Evolutionary conservation across 441 rosid genomes (phyloP).

Genomic region (Eutrema salsugineum): DNA sequence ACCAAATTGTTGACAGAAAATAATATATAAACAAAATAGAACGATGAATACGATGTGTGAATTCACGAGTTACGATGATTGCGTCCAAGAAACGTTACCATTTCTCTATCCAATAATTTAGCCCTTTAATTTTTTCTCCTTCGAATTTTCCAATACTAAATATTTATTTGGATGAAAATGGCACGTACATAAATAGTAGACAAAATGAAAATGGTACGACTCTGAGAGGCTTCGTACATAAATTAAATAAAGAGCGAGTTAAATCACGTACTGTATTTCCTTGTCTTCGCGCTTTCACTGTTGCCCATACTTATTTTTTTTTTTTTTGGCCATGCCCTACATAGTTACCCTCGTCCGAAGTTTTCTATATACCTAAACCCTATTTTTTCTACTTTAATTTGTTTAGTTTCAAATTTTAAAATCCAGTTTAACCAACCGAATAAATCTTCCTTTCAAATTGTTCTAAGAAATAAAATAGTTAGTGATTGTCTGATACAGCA

Average conservation of each 20-base stretch:
- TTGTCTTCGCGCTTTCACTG: not conserved
- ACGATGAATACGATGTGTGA: constrained; percentile 32
- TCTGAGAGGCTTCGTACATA: not conserved
- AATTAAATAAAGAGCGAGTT: not conserved
- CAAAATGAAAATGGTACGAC: constrained; percentile 21
- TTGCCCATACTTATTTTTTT: not conserved
- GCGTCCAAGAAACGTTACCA: constrained; percentile 35
- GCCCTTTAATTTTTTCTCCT: not conserved
- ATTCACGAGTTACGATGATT: constrained; percentile 35
- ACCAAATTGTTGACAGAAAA: not conserved
- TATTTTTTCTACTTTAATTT: not conserved
- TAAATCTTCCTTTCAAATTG: too few relatives aligned
- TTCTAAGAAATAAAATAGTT: too few relatives aligned
- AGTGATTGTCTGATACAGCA: too few relatives aligned
- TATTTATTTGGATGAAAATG: not conserved
- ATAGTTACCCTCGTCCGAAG: not conserved
- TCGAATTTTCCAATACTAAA: not conserved
- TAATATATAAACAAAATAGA: not conserved
- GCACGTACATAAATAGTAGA: constrained; percentile 1
- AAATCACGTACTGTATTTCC: not conserved
- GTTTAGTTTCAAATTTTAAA: not conserved
- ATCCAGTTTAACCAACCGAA: not conserved
- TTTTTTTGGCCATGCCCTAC: not conserved
- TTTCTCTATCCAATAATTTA: constrained; percentile 29
- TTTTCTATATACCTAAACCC: constrained; percentile 6